Percentiles rank a stretch among this genome's conserved stretches.
Conservation (phyloP, 805 yeast genomes). For the Kluyveromyces aestuarii region DNA sequence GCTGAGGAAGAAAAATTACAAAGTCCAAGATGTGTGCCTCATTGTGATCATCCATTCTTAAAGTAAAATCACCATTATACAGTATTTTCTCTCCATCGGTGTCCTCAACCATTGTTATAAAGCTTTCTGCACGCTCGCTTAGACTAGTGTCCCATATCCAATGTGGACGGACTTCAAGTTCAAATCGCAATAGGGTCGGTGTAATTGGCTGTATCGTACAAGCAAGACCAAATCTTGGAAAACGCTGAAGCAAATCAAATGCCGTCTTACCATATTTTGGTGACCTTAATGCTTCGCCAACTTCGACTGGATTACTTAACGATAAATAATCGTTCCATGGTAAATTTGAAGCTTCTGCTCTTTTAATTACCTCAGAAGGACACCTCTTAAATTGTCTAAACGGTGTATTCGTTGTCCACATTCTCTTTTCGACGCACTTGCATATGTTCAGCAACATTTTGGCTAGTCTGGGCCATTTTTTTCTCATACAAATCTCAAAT, state of each 20-base stretch:
- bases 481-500: constrained; percentile 62
- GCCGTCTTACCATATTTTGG: constrained; percentile 56
- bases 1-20: constrained; percentile 36
- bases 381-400: constrained; percentile 72
- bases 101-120: constrained; percentile 69
- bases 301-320: constrained; percentile 57
- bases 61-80: constrained; percentile 44
- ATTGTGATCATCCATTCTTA: constrained; percentile 41
- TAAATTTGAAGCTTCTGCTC: constrained; percentile 69
- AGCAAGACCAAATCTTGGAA: constrained; percentile 57
- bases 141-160: constrained; percentile 69
- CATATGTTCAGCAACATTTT: constrained; percentile 52
- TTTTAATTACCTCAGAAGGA: constrained; percentile 59
- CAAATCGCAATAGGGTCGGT: constrained; percentile 53
- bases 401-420: constrained; percentile 84
- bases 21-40: constrained; percentile 54
- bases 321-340: constrained; percentile 75
- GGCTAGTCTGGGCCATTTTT: constrained; percentile 63
- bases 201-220: constrained; percentile 73
- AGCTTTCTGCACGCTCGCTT: constrained; percentile 61
- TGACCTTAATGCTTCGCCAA: constrained; percentile 71
- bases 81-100: constrained; percentile 70
- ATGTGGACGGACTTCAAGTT: constrained; percentile 55
- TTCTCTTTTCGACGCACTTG: constrained; percentile 68
- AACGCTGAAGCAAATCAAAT: constrained; percentile 52